Evolutionary conservation across 2,329 filamentous ascomycete species (phyloP).

Genomic region (Aspergillus latus): DNA sequence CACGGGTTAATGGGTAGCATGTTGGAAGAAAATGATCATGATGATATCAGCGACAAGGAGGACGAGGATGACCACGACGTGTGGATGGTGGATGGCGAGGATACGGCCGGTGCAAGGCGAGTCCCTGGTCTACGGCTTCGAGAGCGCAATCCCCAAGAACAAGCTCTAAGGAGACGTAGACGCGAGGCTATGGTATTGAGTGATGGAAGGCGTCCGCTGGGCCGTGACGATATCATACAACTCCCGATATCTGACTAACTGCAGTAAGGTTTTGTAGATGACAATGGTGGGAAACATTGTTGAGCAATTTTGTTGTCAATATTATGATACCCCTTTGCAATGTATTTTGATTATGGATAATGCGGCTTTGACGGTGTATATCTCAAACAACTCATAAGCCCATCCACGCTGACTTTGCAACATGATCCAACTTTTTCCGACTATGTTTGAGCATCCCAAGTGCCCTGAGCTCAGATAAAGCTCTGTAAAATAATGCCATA

Average conservation of each 20-base stretch:
- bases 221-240: slow-evolving; percentile 76
- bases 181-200: slow-evolving; percentile 89
- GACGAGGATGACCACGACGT: slow-evolving; percentile 53
- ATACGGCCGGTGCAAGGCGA: slow-evolving; percentile 47
- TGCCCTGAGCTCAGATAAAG: slow-evolving; percentile 77
- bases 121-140: slow-evolving; percentile 34
- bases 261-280: neutral
- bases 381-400: slow-evolving; percentile 49
- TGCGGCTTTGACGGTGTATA: slow-evolving; percentile 7
- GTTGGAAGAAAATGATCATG: slow-evolving; percentile 53
- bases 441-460: slow-evolving; percentile 87
- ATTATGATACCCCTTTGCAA: slow-evolving; percentile 34
- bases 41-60: slow-evolving; percentile 53
- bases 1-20: slow-evolving; percentile 45
- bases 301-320: slow-evolving; percentile 16
- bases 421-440: slow-evolving; percentile 87
- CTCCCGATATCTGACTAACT: slow-evolving; percentile 42
- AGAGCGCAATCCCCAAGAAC: slow-evolving; percentile 53
- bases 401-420: slow-evolving; percentile 79
- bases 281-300: neutral
- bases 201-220: slow-evolving; percentile 74
- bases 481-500: slow-evolving; percentile 79
- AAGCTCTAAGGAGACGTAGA: slow-evolving; percentile 70
- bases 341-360: slow-evolving; percentile 2
- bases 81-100: slow-evolving; percentile 54